These are phyloP conservation scores for Trichophaea hybrida DNA, from an alignment of 2,329 filamentous ascomycete genomes.

Conservation along the genomic window DNA sequence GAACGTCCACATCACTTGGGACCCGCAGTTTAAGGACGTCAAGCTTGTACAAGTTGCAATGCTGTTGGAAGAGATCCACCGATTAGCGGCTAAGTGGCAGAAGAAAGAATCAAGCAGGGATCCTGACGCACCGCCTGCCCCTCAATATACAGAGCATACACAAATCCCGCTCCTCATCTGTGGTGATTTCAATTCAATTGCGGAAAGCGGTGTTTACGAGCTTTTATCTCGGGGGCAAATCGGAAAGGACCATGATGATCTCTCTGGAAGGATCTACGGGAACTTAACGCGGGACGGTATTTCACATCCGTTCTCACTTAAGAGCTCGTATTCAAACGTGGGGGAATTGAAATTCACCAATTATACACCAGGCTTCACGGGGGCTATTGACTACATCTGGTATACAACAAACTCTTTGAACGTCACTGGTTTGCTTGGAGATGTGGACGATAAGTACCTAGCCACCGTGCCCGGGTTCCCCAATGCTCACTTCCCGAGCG, in stretches of 20 bases:
- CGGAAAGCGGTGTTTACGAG: constrained; percentile 80
- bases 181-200: constrained; percentile 88
- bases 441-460: constrained; percentile 73
- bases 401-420: constrained; percentile 84
- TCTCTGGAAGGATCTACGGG: constrained; percentile 72
- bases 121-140: constrained; percentile 36
- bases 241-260: constrained; percentile 61
- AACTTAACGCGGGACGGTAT: constrained; percentile 88
- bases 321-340: constrained; percentile 74
- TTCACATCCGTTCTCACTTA: constrained; percentile 83
- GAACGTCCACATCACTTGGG: constrained; percentile 92
- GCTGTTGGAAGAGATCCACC: constrained; percentile 79
- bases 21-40: constrained; percentile 77
- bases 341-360: constrained; percentile 89
- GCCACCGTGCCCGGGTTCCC: constrained; percentile 81
- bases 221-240: constrained; percentile 70
- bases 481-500: constrained; percentile 85
- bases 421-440: constrained; percentile 68
- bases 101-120: constrained; percentile 15
- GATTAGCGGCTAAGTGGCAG: constrained; percentile 71
- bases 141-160: constrained; percentile 67
- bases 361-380: constrained; percentile 84
- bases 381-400: constrained; percentile 95
- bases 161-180: constrained; percentile 85
- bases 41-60: constrained; percentile 95